Percentiles rank a stretch among this genome's conserved stretches.
These are phyloP conservation scores for Paralagenidium karlingii DNA, from an alignment of 352 stramenopile genomes.

Conservation along the genomic window DNA sequence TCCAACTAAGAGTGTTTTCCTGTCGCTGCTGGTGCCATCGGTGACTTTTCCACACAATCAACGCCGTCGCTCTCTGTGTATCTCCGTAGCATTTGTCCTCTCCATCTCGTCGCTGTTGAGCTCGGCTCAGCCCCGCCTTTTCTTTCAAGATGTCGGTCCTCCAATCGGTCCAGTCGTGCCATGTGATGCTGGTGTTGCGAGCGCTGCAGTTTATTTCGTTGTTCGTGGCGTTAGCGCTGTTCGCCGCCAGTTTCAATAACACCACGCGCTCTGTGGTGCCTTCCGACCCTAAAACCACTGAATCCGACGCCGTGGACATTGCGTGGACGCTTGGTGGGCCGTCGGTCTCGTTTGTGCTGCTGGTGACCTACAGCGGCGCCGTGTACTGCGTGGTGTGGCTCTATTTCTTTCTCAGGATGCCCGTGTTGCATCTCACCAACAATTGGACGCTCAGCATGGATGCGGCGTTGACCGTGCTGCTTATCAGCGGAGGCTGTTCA, in stretches of 20 bases:
- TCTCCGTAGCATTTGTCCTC: no score
- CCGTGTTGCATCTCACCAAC: slow-evolving; percentile 16
- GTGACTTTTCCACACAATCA: no score
- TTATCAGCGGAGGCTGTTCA: slow-evolving; percentile 44
- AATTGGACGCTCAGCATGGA: slow-evolving; percentile 37
- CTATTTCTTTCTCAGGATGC: slow-evolving; percentile 19
- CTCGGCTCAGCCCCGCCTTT: no score
- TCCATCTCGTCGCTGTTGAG: no score
- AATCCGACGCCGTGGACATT: slow-evolving; percentile 13
- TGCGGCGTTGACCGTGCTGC: slow-evolving; percentile 50
- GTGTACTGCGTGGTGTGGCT: slow-evolving; percentile 40
- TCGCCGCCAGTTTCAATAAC: slow-evolving; percentile 29
- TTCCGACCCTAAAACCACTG: not conserved
- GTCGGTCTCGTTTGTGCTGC: slow-evolving; percentile 37
- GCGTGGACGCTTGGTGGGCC: slow-evolving; percentile 47
- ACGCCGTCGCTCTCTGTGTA: no score
- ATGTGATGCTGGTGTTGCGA: slow-evolving; percentile 31
- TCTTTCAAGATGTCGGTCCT: no score
- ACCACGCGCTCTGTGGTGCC: slow-evolving; percentile 13
- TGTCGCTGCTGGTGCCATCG: no score
- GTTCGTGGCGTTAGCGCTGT: slow-evolving; percentile 29
- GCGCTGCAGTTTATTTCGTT: slow-evolving; percentile 32
- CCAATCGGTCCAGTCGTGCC: no score
- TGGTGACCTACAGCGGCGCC: slow-evolving; percentile 42
- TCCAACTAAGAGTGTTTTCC: no score